Conservation (phyloP, 345 rosid genomes). For the Mallotus nudiflorus region DNA sequence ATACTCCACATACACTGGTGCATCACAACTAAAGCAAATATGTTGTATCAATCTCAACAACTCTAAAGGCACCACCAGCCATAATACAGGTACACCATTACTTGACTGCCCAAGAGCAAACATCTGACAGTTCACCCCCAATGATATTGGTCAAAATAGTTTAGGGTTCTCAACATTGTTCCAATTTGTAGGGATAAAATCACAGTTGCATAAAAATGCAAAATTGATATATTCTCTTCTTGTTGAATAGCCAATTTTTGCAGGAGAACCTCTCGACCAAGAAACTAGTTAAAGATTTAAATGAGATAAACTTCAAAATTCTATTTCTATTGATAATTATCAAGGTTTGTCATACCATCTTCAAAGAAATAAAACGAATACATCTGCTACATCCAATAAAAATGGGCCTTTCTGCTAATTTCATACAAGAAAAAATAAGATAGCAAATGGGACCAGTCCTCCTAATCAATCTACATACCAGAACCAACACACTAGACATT, state of each 20-base stretch:
- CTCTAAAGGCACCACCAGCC: not conserved
- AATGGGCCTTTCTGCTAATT: not conserved
- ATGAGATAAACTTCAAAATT: not conserved
- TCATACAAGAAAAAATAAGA: not conserved
- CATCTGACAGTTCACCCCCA: too few relatives aligned
- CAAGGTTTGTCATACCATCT: slow-evolving; percentile 2
- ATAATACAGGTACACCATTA: not conserved
- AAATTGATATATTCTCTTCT: not conserved
- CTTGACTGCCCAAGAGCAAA: not conserved
- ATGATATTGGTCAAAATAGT: not conserved
- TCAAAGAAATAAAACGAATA: not conserved
- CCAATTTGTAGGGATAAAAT: not conserved
- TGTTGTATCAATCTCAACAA: not conserved
- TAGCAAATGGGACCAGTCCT: not conserved
- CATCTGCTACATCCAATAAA: not conserved
- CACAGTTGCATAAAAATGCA: not conserved
- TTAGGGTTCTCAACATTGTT: not conserved
- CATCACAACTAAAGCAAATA: not conserved
- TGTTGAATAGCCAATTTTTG: not conserved
- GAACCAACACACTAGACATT: not conserved
- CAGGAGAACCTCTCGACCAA: not conserved
- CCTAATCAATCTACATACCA: not conserved
- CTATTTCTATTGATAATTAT: not conserved
- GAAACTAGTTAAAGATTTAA: not conserved
- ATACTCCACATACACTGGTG: not conserved